Conservation (phyloP, 768 basidiomycete species). For the Chiua virens region DNA sequence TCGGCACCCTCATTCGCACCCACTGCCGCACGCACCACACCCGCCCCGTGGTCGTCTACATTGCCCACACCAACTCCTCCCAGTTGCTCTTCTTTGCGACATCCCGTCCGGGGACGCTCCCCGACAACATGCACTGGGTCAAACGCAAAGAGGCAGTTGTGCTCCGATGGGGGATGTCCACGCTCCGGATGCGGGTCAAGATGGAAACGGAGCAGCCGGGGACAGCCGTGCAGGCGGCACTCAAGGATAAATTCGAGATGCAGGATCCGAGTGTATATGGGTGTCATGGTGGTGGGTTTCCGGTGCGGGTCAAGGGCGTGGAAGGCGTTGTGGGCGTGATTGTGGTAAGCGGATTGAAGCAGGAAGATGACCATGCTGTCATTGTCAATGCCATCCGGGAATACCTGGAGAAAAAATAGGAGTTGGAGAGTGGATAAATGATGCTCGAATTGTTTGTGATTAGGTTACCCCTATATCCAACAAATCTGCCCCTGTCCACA, state of each 20-base stretch:
- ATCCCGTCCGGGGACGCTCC: conserved; percentile 28
- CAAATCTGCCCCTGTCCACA: too few relatives aligned
- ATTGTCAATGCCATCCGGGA: conserved; percentile 30
- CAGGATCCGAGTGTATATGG: conserved; percentile 29
- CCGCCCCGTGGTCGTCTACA: conserved; percentile 27
- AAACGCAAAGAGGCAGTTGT: conserved; percentile 34
- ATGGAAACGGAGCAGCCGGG: neutral
- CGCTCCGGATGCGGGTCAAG: conserved; percentile 23
- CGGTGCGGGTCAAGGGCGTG: conserved; percentile 33
- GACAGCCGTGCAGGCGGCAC: conserved; percentile 5
- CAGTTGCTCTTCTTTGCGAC: conserved; percentile 34
- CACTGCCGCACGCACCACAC: conserved; percentile 16
- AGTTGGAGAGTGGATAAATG: too few relatives aligned
- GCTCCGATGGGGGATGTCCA: conserved; percentile 31
- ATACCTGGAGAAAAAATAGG: conserved; percentile 23
- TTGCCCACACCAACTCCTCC: conserved; percentile 27
- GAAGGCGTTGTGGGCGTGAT: conserved; percentile 36
- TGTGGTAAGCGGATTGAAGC: conserved; percentile 34
- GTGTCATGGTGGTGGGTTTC: conserved; percentile 35
- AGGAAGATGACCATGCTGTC: conserved; percentile 32
- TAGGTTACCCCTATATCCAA: too few relatives aligned
- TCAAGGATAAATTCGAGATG: conserved; percentile 22
- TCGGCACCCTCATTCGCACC: conserved; percentile 29
- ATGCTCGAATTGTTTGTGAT: too few relatives aligned
- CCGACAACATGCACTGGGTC: conserved; percentile 35